Conservation (phyloP, 2,329 filamentous ascomycete species). For the Pochonia chlamydosporia region DNA sequence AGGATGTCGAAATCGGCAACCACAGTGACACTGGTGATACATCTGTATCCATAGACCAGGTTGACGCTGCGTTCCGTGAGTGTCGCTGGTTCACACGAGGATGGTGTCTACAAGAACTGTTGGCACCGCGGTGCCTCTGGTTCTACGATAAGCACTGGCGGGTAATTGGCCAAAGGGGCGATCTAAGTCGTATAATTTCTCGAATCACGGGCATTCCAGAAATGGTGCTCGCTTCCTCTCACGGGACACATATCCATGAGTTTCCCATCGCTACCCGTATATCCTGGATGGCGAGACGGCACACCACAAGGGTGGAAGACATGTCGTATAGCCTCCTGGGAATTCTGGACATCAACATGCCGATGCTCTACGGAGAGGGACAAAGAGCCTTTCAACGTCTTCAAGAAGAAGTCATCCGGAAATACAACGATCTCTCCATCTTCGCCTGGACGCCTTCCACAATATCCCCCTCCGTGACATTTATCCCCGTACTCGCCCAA, state of each 20-base stretch:
- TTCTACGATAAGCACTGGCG: constrained; percentile 26
- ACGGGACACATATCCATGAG: background rate
- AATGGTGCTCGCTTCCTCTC: constrained; percentile 1
- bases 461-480: background rate
- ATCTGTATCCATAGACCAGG: background rate
- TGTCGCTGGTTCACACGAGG: constrained; percentile 33
- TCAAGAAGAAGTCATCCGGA: constrained; percentile 18
- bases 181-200: constrained; percentile 12
- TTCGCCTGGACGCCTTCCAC: constrained; percentile 14
- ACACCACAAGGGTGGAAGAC: constrained; percentile 18
- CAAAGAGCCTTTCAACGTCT: constrained; percentile 11
- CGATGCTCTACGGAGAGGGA: constrained; percentile 19
- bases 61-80: background rate
- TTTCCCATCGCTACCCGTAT: constrained; percentile 15
- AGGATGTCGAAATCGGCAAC: constrained; percentile 15
- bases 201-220: constrained; percentile 13
- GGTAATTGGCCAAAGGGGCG: constrained; percentile 17
- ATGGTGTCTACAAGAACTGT: constrained; percentile 63
- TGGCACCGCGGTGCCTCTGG: constrained; percentile 33
- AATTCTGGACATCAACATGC: constrained; percentile 19
- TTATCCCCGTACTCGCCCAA: background rate
- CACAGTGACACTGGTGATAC: constrained; percentile 21
- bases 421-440: constrained; percentile 14
- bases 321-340: constrained; percentile 19
- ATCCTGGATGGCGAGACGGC: constrained; percentile 16